Conservation (phyloP, 1,139 yeast genomes). For the Suhomyces bokatorum region DNA sequence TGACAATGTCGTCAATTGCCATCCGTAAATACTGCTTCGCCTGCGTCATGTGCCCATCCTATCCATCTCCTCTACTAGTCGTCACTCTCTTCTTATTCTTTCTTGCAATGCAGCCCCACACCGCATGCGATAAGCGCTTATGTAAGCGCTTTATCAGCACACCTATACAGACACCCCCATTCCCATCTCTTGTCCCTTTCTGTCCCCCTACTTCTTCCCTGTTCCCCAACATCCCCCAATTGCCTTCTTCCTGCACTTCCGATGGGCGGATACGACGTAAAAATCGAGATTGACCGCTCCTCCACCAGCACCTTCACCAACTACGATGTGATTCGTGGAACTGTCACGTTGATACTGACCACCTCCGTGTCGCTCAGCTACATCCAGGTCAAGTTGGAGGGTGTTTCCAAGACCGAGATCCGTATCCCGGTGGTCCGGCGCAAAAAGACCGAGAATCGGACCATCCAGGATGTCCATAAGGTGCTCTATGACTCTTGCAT, state of each 20-base stretch:
- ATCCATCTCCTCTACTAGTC: no score
- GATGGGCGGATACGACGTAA: conserved; percentile 26
- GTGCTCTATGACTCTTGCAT: conserved; percentile 55
- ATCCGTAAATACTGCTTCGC: no score
- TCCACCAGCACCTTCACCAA: conserved; percentile 52
- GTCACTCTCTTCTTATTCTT: no score
- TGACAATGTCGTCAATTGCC: no score
- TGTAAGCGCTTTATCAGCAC: not conserved
- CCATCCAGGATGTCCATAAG: conserved; percentile 48
- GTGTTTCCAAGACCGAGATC: conserved; percentile 46
- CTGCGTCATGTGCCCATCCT: no score
- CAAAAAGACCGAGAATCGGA: conserved; percentile 19
- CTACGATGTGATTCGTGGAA: conserved; percentile 51
- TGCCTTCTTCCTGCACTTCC: not conserved
- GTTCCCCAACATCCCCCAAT: not conserved
- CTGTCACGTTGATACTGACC: conserved; percentile 43
- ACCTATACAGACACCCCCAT: not conserved
- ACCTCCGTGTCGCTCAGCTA: conserved; percentile 50
- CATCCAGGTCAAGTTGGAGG: conserved; percentile 62
- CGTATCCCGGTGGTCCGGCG: conserved; percentile 20
- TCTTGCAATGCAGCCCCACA: no score
- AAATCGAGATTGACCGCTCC: conserved; percentile 37
- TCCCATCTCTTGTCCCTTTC: not conserved
- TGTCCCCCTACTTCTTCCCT: not conserved
- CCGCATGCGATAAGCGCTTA: not conserved